Evolutionary conservation across 805 yeast species (phyloP).

Genomic region (Jamesozyma jinghongensis): DNA sequence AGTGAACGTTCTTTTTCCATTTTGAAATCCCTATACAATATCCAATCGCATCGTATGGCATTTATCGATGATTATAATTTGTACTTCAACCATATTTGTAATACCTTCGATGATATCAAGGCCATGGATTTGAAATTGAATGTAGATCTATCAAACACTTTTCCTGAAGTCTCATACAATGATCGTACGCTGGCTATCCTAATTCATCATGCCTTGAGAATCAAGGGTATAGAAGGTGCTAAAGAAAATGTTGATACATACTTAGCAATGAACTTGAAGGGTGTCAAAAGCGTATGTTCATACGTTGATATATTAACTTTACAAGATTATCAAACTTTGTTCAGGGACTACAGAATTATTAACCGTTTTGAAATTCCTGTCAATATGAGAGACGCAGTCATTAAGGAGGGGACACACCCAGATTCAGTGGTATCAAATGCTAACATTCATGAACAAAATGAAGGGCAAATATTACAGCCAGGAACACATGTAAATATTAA

Average conservation of each 20-base stretch:
- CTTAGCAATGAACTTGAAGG: slow-evolving; percentile 14
- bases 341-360: slow-evolving; percentile 27
- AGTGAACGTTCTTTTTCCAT: slow-evolving; percentile 62
- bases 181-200: slow-evolving; percentile 54
- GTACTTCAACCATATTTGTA: slow-evolving; percentile 35
- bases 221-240: neutral
- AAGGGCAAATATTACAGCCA: neutral
- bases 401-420: neutral
- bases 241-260: slow-evolving; percentile 11
- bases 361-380: slow-evolving; percentile 22
- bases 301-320: slow-evolving; percentile 23
- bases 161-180: slow-evolving; percentile 35
- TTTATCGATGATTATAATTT: slow-evolving; percentile 62
- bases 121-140: slow-evolving; percentile 33
- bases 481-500: neutral
- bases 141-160: slow-evolving; percentile 34
- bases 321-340: slow-evolving; percentile 32
- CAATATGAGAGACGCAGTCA: slow-evolving; percentile 9
- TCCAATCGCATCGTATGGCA: slow-evolving; percentile 35
- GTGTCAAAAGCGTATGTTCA: slow-evolving; percentile 14
- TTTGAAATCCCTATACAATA: slow-evolving; percentile 49
- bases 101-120: slow-evolving; percentile 24
- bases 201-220: slow-evolving; percentile 36
- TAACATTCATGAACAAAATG: neutral
- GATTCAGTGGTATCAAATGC: neutral